A percentile compares a stretch with the other conserved stretches of the same genome.
Conservation (phyloP, 331 rosid species). For the Arachis monticola region DNA sequence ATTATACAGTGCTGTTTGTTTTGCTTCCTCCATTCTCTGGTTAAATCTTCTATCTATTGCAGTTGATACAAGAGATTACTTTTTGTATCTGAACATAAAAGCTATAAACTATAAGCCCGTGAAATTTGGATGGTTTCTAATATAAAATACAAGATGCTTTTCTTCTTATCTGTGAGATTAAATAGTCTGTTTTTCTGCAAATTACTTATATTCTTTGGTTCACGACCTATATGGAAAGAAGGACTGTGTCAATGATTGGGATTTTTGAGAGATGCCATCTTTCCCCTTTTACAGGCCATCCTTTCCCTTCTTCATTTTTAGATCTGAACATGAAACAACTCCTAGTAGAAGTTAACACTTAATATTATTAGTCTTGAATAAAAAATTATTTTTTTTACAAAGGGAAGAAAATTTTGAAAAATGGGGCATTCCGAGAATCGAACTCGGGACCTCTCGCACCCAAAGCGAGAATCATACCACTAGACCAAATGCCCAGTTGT, state of each 20-base stretch:
- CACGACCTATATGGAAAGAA: neutral
- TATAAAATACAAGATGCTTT: no score
- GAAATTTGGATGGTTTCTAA: neutral
- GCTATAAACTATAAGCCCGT: neutral
- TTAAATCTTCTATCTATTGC: neutral
- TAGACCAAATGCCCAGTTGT: constrained; percentile 64
- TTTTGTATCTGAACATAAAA: neutral
- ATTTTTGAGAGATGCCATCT: neutral
- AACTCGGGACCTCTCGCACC: constrained; percentile 78
- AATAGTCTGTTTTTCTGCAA: neutral
- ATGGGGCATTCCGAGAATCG: constrained; percentile 69
- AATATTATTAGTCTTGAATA: neutral
- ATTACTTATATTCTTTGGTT: constrained; percentile 1
- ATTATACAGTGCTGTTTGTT: neutral
- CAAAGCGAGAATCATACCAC: constrained; percentile 84
- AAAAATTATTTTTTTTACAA: no score
- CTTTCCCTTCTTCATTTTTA: neutral
- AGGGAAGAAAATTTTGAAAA: no score
- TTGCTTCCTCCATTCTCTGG: neutral
- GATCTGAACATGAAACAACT: neutral
- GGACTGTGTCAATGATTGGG: neutral
- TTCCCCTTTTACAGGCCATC: neutral
- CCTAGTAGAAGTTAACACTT: neutral
- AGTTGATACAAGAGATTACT: neutral
- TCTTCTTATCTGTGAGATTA: constrained; percentile 15